Evolutionary conservation across 1,139 yeast genomes (phyloP).

Genomic region (Hanseniaspora uvarum): DNA sequence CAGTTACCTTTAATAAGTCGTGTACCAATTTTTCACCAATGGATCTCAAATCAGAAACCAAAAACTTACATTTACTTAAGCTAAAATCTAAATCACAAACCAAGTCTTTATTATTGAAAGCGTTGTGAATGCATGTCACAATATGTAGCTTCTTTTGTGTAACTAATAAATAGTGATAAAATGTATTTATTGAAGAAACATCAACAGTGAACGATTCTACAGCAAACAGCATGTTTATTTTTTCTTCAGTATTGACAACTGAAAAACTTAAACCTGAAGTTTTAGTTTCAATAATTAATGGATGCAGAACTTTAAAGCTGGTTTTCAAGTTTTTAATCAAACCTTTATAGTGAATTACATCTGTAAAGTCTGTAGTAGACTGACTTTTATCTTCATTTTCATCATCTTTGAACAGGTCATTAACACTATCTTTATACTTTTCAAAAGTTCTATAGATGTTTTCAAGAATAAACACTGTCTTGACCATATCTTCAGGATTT

Average conservation of each 20-base stretch:
- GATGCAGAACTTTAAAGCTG: neutral
- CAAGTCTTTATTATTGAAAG: neutral
- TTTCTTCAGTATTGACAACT: neutral
- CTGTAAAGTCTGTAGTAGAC: neutral
- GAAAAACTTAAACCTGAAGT: neutral
- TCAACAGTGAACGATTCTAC: neutral
- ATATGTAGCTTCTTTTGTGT: slow-evolving; percentile 1
- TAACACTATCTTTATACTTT: neutral
- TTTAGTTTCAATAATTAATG: slow-evolving; percentile 1
- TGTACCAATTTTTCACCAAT: neutral
- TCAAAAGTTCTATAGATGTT: neutral
- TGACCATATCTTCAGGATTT: slow-evolving; percentile 7
- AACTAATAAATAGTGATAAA: slow-evolving; percentile 5
- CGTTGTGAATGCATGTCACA: neutral
- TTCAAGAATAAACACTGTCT: slow-evolving; percentile 7
- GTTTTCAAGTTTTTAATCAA: neutral
- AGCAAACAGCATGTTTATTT: neutral
- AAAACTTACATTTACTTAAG: neutral
- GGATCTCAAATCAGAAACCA: slow-evolving; percentile 13
- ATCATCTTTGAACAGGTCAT: neutral
- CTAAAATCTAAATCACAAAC: slow-evolving; percentile 2
- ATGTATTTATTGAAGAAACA: neutral
- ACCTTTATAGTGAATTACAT: neutral
- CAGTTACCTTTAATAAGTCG: neutral
- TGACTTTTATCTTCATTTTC: neutral